phyloP scores from a whole-genome alignment of 192 early-diverging fungal genomes.

The Chytriomyces sp. region DNA sequence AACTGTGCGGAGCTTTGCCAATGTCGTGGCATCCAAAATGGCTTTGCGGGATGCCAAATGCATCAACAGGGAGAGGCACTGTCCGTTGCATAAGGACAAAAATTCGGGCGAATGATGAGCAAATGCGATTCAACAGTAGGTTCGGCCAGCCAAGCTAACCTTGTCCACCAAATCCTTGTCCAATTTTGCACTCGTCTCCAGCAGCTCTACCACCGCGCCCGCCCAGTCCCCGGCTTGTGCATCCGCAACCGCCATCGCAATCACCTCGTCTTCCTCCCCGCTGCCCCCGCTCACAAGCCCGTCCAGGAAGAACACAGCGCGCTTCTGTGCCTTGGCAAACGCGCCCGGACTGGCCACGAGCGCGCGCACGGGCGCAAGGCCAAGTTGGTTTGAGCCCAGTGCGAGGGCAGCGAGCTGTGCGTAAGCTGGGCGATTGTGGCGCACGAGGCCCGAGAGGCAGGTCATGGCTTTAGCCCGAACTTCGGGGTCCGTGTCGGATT shows the following conservation, averaged over 20 bases:
- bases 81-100: constrained; percentile 1
- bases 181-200: constrained; percentile 2
- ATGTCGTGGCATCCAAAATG: not conserved
- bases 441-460: constrained; percentile 46
- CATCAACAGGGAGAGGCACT: not conserved
- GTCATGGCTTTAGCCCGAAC: constrained; percentile 45
- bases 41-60: not conserved
- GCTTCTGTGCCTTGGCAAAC: constrained; percentile 13
- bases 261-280: constrained; percentile 33
- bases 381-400: constrained; percentile 9
- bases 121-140: too few relatives aligned
- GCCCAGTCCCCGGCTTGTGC: constrained; percentile 34
- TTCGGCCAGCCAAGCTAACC: constrained; percentile 11
- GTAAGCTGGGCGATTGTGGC: constrained; percentile 39
- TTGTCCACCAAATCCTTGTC: constrained; percentile 40
- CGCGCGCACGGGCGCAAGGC: not conserved
- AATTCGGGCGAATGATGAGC: too few relatives aligned
- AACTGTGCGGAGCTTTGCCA: not conserved
- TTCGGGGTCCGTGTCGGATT: constrained; percentile 29
- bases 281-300: constrained; percentile 31
- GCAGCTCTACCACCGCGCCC: constrained; percentile 26
- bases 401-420: constrained; percentile 32
- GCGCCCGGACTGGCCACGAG: not conserved
- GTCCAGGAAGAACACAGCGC: constrained; percentile 43
- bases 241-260: constrained; percentile 23